phyloP scores from a whole-genome alignment of 257 asterid species.

The Fraxinus pennsylvanica region DNA sequence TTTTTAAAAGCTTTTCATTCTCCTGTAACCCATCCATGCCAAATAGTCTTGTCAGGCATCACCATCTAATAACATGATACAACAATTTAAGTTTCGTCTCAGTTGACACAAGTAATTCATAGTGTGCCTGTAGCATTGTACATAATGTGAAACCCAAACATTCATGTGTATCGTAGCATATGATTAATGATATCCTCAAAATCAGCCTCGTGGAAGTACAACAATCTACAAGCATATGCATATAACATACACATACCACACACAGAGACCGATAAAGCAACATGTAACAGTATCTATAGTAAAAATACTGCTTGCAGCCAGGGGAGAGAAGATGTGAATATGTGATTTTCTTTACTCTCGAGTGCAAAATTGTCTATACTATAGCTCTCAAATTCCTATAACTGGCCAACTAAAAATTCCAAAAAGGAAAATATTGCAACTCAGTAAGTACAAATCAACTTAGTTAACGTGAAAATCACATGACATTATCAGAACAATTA shows the following conservation, averaged over 20 bases:
- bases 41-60: not conserved
- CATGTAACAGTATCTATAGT: not conserved
- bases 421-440: slow-evolving; percentile 13
- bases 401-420: slow-evolving; percentile 22
- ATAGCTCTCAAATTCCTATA: slow-evolving; percentile 23
- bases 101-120: slow-evolving; percentile 14
- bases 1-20: not conserved
- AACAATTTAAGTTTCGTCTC: not conserved
- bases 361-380: not conserved
- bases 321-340: slow-evolving; percentile 1
- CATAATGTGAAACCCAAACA: not conserved
- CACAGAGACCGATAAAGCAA: not conserved
- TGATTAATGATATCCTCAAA: not conserved
- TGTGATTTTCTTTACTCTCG: not conserved
- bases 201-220: not conserved
- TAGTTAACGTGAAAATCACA: slow-evolving; percentile 28
- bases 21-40: not conserved
- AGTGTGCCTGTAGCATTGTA: not conserved
- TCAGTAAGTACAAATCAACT: slow-evolving; percentile 26
- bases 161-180: slow-evolving; percentile 11
- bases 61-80: slow-evolving; percentile 5
- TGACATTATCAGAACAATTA: slow-evolving; percentile 16
- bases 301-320: not conserved
- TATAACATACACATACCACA: not conserved
- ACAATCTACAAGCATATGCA: not conserved